Evolutionary conservation across 2,329 filamentous ascomycete species (phyloP), one percentile per base, ranked within the genome.

Genomic region (Aschersonia sp.): DNA sequence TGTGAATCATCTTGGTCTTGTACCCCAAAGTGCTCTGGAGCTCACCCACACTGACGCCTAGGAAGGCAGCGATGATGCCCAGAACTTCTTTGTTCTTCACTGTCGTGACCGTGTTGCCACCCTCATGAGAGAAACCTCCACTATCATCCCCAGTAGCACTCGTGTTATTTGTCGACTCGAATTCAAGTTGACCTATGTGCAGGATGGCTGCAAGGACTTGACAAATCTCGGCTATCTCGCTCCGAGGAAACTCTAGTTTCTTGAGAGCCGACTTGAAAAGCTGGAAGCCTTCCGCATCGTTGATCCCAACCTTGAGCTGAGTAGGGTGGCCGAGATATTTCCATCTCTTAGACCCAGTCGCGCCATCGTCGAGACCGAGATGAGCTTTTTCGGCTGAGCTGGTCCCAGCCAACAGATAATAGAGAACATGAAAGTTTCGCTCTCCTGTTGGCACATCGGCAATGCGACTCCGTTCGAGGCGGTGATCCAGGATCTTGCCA

Each of bases 131-230:
- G 66, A 92, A 97, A 22, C 90, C 90, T 48, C 92, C 92, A 55
- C 90, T 97, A 58, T 98, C 92, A 56, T 96, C 89, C 2, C 79
- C 87, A 1, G 78, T 78, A 0, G 79, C 82, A 2, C 82, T 82
- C 1, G 92, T 97, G 54, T 82, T 79, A 56, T 85, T 82, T 2
- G 84, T 83, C 0, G 79, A 88, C 60, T 85, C 81, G 55, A 98
- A 98, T 57, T 98, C 92, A 3, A 98, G 79, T 68, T 98, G 92
- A 31, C 92, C 92, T 55, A 98, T 89, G 63, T 98, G 92, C n/a
- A 98, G 73, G 55, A 98, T 96, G 56, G 81, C 83, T 33, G 92
- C 92, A 47, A 98, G 72, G 45, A 97, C 78, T 68, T 98, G 92
- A 64, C 92, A 98, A 48, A 98, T 89, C 62, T 96, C 90, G 40